A percentile compares a stretch with the other conserved stretches of the same genome.
Conservation (phyloP, 768 basidiomycete genomes). For the Pleurotus cornucopiae region DNA sequence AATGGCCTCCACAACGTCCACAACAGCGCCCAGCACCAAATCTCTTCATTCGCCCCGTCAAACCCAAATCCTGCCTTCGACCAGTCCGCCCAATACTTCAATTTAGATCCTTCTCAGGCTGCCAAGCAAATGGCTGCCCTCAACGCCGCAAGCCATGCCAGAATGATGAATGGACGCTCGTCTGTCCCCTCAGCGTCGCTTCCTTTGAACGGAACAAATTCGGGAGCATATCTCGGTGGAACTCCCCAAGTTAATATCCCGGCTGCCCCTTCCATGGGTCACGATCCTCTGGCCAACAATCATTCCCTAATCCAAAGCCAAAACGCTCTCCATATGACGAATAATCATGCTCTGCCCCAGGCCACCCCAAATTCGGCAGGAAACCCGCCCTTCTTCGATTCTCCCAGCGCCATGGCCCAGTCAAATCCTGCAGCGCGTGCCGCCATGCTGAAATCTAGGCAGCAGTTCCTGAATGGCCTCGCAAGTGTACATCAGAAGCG, state of each 20-base stretch:
- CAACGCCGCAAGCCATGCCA: constrained; percentile 56
- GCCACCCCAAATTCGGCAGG: constrained; percentile 30
- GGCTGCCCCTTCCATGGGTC: constrained; percentile 24
- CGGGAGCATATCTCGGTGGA: constrained; percentile 67
- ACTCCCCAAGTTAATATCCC: constrained; percentile 41
- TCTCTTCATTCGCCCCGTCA: constrained; percentile 19
- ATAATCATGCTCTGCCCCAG: constrained; percentile 28
- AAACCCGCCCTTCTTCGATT: constrained; percentile 40
- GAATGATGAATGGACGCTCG: constrained; percentile 50
- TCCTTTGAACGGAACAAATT: constrained; percentile 53
- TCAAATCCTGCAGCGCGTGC: constrained; percentile 23
- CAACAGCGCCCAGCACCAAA: constrained; percentile 26
- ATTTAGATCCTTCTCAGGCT: constrained; percentile 59
- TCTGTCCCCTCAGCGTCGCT: constrained; percentile 24
- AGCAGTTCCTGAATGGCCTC: constrained; percentile 57
- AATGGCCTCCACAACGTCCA: constrained; percentile 24
- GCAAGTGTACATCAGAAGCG: constrained; percentile 55
- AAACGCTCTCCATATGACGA: constrained; percentile 44
- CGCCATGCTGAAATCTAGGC: constrained; percentile 42
- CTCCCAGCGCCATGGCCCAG: constrained; percentile 31
- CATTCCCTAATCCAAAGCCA: constrained; percentile 16
- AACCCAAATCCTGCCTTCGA: constrained; percentile 19
- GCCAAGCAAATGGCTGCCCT: constrained; percentile 84
- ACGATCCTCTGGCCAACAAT: constrained; percentile 37
- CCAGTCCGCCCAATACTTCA: constrained; percentile 37